These are phyloP conservation scores for Bidens hawaiensis DNA, from an alignment of 140 eudicot genomes.

Conservation along the genomic window DNA sequence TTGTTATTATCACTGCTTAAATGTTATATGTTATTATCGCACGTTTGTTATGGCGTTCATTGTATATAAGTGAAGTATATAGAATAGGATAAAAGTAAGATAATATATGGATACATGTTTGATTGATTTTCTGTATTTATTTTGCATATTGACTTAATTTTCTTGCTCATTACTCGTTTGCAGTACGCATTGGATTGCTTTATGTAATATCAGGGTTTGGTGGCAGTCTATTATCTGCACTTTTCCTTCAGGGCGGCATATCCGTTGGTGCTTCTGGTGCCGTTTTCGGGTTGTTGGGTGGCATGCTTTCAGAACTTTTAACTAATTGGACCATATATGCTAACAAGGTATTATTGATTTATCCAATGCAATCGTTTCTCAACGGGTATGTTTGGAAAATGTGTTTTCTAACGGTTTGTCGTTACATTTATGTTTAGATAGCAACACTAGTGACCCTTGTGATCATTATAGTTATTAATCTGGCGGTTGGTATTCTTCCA, in stretches of 20 bases:
- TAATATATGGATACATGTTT: background rate
- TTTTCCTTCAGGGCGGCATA: conserved; percentile 67
- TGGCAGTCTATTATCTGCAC: conserved; percentile 84
- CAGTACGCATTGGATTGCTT: conserved; percentile 81
- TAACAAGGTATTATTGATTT: conserved; percentile 82
- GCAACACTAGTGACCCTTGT: conserved; percentile 67
- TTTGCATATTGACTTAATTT: background rate
- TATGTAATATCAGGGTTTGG: conserved; percentile 85
- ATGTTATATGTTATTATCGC: background rate
- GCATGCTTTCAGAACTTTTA: conserved; percentile 86
- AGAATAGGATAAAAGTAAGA: background rate
- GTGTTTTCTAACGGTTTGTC: conserved; percentile 11
- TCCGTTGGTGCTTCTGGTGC: conserved; percentile 99
- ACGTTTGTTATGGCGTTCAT: background rate
- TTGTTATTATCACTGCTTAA: background rate
- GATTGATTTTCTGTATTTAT: background rate
- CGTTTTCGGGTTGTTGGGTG: conserved; percentile 85
- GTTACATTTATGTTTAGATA: conserved; percentile 36
- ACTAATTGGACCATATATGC: conserved; percentile 83
- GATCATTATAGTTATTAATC: conserved; percentile 65
- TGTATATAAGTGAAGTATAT: background rate
- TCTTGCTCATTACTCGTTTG: conserved; percentile 11
- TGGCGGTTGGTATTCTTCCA: conserved; percentile 84
- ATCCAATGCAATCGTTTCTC: background rate
- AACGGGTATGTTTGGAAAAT: background rate